Evolutionary conservation across 2,329 filamentous ascomycete genomes (phyloP), one percentile per base, ranked within the genome.

Genomic region (Ambrosiella xylebori): DNA sequence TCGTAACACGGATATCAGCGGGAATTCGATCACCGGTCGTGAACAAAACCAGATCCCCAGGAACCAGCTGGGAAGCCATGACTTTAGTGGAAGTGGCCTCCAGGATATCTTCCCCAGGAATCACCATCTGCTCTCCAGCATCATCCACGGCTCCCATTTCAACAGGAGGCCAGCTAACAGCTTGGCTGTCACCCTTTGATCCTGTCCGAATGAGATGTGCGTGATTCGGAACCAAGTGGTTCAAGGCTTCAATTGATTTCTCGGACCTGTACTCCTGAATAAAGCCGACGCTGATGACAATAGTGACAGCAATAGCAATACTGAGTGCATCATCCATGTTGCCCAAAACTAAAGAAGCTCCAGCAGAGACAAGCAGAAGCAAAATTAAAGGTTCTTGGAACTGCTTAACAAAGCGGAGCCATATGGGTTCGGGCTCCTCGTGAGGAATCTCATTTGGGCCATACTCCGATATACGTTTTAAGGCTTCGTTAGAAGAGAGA

Each of bases 201-300:
- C 69, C 60, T 45, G 73, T 68, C 61, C 94, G 84, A 61, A 98
- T 88, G n/a, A 97, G 76, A 71, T 98, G 90, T 37, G 94, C 93
- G 68, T 90, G 88, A 68, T 97, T 94, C 36, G 93, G 94, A 0
- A 98, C 91, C 35, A 98, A 74, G 65, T 93, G 88, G 66, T 86
- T 96, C 64, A 98, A 74, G 17, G 93, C 93, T 70, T 98, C 93
- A 63, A 98, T 82, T 2, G 91, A 97, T 71, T 98, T 94, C 68
- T 98, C 93, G 7, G 93, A 97, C 60, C 93, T 79, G 69, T 98
- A 98, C 71, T 98, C 93, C 68, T 98, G 93, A 56, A 97, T 82
- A 65, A 98, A 98, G 1, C 91, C 93, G 47, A 98, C 93, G 0
- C 85, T 86, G 27, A 98, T 90, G 5, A 98, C 93, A 64, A 98